A percentile compares a stretch with the other conserved stretches of the same genome.
Evolutionary conservation across 2,329 filamentous ascomycete species (phyloP).

Genomic region (Talaromyces sp.): DNA sequence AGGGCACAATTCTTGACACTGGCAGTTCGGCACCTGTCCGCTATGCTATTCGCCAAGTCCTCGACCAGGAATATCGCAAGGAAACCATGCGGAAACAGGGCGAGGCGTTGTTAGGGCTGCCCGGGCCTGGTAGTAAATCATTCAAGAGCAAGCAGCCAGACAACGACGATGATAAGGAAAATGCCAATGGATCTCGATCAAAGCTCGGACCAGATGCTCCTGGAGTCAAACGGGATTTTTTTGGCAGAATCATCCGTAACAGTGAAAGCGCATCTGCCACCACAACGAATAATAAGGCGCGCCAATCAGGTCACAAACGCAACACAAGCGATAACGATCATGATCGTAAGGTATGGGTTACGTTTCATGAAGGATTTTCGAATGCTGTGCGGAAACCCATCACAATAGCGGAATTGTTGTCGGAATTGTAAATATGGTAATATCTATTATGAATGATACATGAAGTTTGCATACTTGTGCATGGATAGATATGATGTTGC

Average conservation of each 20-base stretch:
- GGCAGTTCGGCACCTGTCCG: slow-evolving; percentile 67
- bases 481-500: too few relatives aligned
- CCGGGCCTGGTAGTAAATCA: slow-evolving; percentile 22
- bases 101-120: slow-evolving; percentile 51
- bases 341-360: slow-evolving; percentile 73
- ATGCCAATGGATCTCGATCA: neutral
- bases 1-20: slow-evolving; percentile 42
- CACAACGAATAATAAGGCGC: slow-evolving; percentile 34
- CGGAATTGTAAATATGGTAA: slow-evolving; percentile 24
- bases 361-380: slow-evolving; percentile 82
- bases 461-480: neutral
- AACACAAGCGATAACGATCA: slow-evolving; percentile 34
- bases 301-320: slow-evolving; percentile 27
- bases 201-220: slow-evolving; percentile 30
- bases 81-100: slow-evolving; percentile 65
- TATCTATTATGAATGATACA: neutral
- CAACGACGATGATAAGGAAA: slow-evolving; percentile 23
- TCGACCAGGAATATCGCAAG: slow-evolving; percentile 83
- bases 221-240: slow-evolving; percentile 72
- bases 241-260: slow-evolving; percentile 64
- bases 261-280: slow-evolving; percentile 40
- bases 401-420: slow-evolving; percentile 72
- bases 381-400: slow-evolving; percentile 90
- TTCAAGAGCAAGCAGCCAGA: slow-evolving; percentile 21
- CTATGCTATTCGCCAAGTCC: slow-evolving; percentile 89